Conservation (phyloP, 139 green algal genomes). For the Tetradesmus obliquus region DNA sequence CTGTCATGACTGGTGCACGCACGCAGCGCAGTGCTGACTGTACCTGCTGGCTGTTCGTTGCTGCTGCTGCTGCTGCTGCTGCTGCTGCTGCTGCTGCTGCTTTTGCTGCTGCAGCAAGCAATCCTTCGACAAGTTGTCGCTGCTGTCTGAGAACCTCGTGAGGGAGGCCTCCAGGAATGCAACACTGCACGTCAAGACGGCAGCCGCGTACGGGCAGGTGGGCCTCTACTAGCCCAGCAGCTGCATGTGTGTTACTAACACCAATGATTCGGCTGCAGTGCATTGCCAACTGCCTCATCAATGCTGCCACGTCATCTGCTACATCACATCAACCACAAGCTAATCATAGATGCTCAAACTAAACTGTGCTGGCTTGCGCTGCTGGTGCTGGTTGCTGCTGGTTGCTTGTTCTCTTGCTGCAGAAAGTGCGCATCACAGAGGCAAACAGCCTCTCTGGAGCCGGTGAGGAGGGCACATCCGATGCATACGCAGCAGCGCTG, state of each 20-base stretch:
- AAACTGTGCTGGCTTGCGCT: no score
- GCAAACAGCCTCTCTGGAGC: slow-evolving; percentile 37
- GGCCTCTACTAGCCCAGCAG: no score
- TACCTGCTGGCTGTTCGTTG: no score
- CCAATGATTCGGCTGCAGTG: no score
- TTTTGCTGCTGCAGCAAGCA: slow-evolving; percentile 26
- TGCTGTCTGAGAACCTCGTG: slow-evolving; percentile 36
- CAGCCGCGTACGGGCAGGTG: not conserved
- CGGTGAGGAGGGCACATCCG: slow-evolving; percentile 11
- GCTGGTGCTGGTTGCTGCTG: not conserved
- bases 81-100: not conserved
- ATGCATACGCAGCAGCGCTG: slow-evolving; percentile 39
- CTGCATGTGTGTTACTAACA: no score
- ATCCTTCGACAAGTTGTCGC: not conserved
- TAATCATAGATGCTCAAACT: no score
- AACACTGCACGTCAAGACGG: not conserved
- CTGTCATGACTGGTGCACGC: no score
- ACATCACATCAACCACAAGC: no score
- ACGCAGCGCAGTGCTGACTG: no score
- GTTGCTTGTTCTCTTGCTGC: not conserved
- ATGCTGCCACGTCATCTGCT: not conserved
- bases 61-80: no score
- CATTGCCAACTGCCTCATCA: not conserved
- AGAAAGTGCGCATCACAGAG: slow-evolving; percentile 24
- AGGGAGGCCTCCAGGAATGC: slow-evolving; percentile 31